Evolutionary conservation across 2,329 filamentous ascomycete species (phyloP).

Genomic region (Purpureocillium lavendulum): DNA sequence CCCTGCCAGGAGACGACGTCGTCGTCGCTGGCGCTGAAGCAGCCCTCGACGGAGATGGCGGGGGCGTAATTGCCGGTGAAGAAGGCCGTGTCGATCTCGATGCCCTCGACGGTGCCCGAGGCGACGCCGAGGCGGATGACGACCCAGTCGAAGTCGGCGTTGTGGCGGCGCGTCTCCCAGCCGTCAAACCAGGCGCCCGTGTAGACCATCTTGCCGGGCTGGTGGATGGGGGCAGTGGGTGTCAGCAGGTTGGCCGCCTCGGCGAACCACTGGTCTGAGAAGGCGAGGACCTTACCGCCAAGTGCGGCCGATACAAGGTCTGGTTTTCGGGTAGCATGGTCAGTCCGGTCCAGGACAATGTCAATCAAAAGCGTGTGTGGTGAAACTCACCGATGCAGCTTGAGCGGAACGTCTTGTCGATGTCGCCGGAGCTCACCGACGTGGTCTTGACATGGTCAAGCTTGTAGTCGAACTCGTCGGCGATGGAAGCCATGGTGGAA

Average conservation of each 20-base stretch:
- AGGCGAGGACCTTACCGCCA: conserved; percentile 55
- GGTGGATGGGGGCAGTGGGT: conserved; percentile 52
- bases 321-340: conserved; percentile 16
- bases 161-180: conserved; percentile 62
- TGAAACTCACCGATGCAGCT: conserved; percentile 47
- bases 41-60: conserved; percentile 68
- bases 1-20: conserved; percentile 57
- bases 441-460: conserved; percentile 45
- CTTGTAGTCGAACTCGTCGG: conserved; percentile 43
- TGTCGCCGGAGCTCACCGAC: conserved; percentile 41
- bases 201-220: conserved; percentile 60
- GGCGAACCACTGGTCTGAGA: conserved; percentile 63
- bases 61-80: conserved; percentile 80
- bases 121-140: conserved; percentile 59
- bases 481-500: conserved; percentile 24
- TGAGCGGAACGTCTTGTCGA: conserved; percentile 54
- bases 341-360: too few species aligned
- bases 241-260: conserved; percentile 56
- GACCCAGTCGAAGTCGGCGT: conserved; percentile 60
- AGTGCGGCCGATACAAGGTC: conserved; percentile 54
- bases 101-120: conserved; percentile 62
- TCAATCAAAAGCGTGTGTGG: too few species aligned
- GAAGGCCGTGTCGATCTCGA: conserved; percentile 75
- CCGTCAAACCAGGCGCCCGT: conserved; percentile 65
- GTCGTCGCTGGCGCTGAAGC: conserved; percentile 56